phyloP scores from a whole-genome alignment of 768 basidiomycete genomes.

The Bullera alba region DNA sequence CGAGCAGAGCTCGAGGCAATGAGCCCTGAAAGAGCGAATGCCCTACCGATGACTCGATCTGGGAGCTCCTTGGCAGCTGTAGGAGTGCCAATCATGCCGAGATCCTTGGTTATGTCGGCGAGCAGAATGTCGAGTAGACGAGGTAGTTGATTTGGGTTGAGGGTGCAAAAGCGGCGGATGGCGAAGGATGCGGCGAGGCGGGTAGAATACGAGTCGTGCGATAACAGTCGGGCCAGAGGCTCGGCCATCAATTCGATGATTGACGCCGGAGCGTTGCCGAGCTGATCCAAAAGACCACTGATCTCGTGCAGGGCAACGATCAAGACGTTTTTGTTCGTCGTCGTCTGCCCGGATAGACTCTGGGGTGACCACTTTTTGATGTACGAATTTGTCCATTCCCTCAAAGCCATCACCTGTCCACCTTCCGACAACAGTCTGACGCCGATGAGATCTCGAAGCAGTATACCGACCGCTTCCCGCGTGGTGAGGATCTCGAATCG shows the following conservation, averaged over 20 bases:
- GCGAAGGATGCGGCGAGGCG: conserved; percentile 81
- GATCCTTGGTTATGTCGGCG: conserved; percentile 76
- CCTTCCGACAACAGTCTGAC: conserved; percentile 85
- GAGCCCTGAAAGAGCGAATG: conserved; percentile 80
- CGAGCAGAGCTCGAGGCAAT: conserved; percentile 77
- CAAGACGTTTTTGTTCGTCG: conserved; percentile 62
- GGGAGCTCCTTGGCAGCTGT: conserved; percentile 65
- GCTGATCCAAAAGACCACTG: conserved; percentile 73
- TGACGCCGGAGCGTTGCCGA: conserved; percentile 84
- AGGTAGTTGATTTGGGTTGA: conserved; percentile 76
- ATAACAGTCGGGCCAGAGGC: conserved; percentile 72
- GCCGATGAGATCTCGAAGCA: conserved; percentile 80
- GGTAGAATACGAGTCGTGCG: conserved; percentile 81
- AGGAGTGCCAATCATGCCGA: conserved; percentile 65
- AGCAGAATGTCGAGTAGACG: conserved; percentile 68
- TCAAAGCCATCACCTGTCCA: conserved; percentile 83
- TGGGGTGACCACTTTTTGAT: conserved; percentile 81
- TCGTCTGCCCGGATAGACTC: conserved; percentile 74
- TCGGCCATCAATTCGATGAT: conserved; percentile 84
- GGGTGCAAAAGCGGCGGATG: conserved; percentile 81
- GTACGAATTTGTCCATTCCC: conserved; percentile 73
- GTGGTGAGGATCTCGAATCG: conserved; percentile 70
- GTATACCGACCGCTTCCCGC: conserved; percentile 64
- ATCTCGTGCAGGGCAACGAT: conserved; percentile 73
- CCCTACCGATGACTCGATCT: conserved; percentile 70